Evolutionary conservation across 2,329 filamentous ascomycete species (phyloP).

Genomic region (Ophiobolus disseminans): DNA sequence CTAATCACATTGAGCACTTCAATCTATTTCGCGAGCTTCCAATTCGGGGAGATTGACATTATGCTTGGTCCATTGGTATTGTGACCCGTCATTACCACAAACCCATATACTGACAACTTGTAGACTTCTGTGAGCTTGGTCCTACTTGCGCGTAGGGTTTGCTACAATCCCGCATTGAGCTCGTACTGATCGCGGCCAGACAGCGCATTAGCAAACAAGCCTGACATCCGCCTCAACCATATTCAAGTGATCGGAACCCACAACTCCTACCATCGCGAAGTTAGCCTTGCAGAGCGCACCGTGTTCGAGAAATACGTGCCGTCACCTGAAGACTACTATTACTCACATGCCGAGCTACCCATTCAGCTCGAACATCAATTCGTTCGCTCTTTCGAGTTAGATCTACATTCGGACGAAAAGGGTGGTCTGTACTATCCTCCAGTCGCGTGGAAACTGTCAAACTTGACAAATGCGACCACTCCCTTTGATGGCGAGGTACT

Average conservation of each 20-base stretch:
- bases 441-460: slow-evolving; percentile 51
- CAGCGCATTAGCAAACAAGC: background rate
- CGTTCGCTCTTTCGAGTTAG: slow-evolving; percentile 58
- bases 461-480: slow-evolving; percentile 49
- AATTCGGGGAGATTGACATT: background rate
- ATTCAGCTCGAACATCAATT: slow-evolving; percentile 56
- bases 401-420: slow-evolving; percentile 58
- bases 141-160: slow-evolving; percentile 3
- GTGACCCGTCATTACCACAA: background rate
- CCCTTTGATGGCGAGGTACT: slow-evolving; percentile 51
- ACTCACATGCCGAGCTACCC: slow-evolving; percentile 56
- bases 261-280: slow-evolving; percentile 60
- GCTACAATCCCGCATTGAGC: no score
- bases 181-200: background rate
- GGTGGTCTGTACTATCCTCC: slow-evolving; percentile 58
- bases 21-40: background rate
- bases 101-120: background rate
- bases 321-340: slow-evolving; percentile 54
- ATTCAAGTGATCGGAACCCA: slow-evolving; percentile 61
- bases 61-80: slow-evolving; percentile 3
- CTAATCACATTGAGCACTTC: background rate
- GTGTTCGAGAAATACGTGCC: slow-evolving; percentile 51
- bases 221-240: slow-evolving; percentile 57
- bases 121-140: background rate
- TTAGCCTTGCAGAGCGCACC: slow-evolving; percentile 51